Base-by-base conservation (phyloP, 164 flowering plant species). In the Cinnamomum micranthum region DNA sequence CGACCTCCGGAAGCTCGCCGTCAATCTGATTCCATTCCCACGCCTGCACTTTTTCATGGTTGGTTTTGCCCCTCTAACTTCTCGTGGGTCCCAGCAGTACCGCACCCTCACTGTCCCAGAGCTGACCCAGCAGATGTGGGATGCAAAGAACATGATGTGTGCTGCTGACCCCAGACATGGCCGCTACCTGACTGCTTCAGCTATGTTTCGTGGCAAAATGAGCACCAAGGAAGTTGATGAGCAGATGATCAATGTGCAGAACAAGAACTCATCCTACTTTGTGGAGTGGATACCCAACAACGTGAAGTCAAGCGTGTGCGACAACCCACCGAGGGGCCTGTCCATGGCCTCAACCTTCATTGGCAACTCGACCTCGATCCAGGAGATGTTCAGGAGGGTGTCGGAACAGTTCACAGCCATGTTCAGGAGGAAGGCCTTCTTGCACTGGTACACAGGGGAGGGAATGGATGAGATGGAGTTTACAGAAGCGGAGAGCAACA, bases 71-170 rank as follows among this genome's bases (percentile, higher is more conserved):
- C 89, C 87, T 2, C 76, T 86, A 23, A 86, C 89, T 10, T 84
- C 89, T 1, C 81, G 89, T 19, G 86, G 87, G 0, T 86, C 89
- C 5, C 89, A 86, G 78, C 85, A 80, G 67, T 86, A 86, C 81
- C 74, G 86, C 10, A 70, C 85, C 71, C 75, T 86, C 47, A 81
- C 85, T 0, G 89, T 86, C 24, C 88, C 88, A 0, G 87, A 86
- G 78, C 89, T 86, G n/a, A 86, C 89, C 27, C 89, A 86, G 58
- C 87, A 86, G 70, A 86, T 86, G 89, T 86, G 89, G 88, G 88
- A 84, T 71, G 50, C 88, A 0, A 85, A 85, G 84, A 85, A 85
- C 84, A 85, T 85, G 88, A 85, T 85, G 88, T 85, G 88, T 24
- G 88, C 86, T 0, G 86, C 88, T 27, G 86, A 85, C 41, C 88